A percentile compares a stretch with the other conserved stretches of the same genome.
Conservation (phyloP, 2,329 filamentous ascomycete species). For the Pseudogymnoascus sp. region DNA sequence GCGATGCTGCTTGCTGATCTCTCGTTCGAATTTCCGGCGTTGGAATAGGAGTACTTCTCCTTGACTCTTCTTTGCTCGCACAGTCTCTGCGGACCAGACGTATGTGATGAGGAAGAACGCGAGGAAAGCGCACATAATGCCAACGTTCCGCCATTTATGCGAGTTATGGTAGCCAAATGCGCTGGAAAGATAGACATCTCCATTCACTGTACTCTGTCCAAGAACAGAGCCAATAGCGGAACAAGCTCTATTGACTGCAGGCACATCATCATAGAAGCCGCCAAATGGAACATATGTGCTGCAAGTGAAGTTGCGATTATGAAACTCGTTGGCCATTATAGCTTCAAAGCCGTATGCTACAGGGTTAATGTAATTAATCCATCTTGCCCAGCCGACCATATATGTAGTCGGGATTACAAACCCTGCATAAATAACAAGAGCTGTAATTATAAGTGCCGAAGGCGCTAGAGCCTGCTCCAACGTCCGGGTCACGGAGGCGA, state of each 20-base stretch:
- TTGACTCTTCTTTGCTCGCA: slow-evolving; percentile 61
- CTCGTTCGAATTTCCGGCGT: slow-evolving; percentile 30
- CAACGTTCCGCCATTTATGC: slow-evolving; percentile 55
- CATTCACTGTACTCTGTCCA: slow-evolving; percentile 43
- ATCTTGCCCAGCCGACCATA: slow-evolving; percentile 57
- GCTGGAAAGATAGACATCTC: slow-evolving; percentile 49
- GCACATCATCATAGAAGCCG: slow-evolving; percentile 35
- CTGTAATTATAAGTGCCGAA: slow-evolving; percentile 41
- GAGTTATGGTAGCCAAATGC: slow-evolving; percentile 44
- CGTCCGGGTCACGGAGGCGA: slow-evolving; percentile 65
- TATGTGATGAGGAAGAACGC: slow-evolving; percentile 49
- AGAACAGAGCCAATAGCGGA: slow-evolving; percentile 54
- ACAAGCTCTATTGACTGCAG: slow-evolving; percentile 42
- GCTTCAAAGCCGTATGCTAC: slow-evolving; percentile 64
- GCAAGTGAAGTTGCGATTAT: slow-evolving; percentile 47
- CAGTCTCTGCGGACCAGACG: slow-evolving; percentile 56
- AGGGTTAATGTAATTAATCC: slow-evolving; percentile 59
- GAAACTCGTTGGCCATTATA: slow-evolving; percentile 64
- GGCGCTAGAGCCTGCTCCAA: slow-evolving; percentile 58
- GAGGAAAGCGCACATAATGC: slow-evolving; percentile 58
- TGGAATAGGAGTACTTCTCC: slow-evolving; percentile 71
- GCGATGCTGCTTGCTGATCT: slow-evolving; percentile 15
- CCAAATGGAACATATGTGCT: slow-evolving; percentile 45
- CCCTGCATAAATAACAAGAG: slow-evolving; percentile 38
- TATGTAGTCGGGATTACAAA: slow-evolving; percentile 54